phyloP scores from a whole-genome alignment of 169 alveolate genomes.

The Pseudocohnilembus persalinus region DNA sequence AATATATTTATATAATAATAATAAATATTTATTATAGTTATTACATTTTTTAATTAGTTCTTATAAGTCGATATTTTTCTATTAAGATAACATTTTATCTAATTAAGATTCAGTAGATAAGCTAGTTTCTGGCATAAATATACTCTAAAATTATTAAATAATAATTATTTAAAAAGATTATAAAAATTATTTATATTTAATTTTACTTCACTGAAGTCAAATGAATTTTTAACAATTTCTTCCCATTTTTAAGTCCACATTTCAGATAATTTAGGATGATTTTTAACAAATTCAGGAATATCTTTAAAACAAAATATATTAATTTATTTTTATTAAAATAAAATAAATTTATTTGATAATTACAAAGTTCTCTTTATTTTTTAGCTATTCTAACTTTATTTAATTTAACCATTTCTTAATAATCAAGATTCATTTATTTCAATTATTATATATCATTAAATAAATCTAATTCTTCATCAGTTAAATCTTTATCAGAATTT shows the following conservation, averaged over 20 bases:
- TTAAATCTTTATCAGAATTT: slow-evolving; percentile 18
- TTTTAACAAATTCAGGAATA: slow-evolving; percentile 42
- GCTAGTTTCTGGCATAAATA: slow-evolving; percentile 29
- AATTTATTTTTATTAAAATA: background rate
- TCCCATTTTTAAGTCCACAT: slow-evolving; percentile 48
- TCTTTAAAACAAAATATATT: background rate
- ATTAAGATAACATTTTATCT: slow-evolving; percentile 30
- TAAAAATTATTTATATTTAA: background rate
- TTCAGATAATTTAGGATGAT: slow-evolving; percentile 23
- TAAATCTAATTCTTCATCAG: slow-evolving; percentile 30
- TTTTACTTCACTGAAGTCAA: slow-evolving; percentile 36
- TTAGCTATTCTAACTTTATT: slow-evolving; percentile 18
- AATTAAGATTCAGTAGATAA: slow-evolving; percentile 28
- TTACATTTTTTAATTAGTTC: slow-evolving; percentile 36
- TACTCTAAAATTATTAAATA: background rate
- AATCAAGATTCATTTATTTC: slow-evolving; percentile 38
- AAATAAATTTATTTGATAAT: background rate
- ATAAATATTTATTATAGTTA: background rate
- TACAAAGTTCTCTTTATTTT: slow-evolving; percentile 36
- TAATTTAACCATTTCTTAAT: slow-evolving; percentile 31
- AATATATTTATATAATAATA: background rate
- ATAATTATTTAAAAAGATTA: background rate
- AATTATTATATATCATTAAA: slow-evolving; percentile 34
- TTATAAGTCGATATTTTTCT: slow-evolving; percentile 33
- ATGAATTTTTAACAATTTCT: slow-evolving; percentile 27